Percentiles rank a stretch among this genome's conserved stretches.
phyloP scores from a whole-genome alignment of 805 yeast species.

The Kluyveromyces lactis region DNA sequence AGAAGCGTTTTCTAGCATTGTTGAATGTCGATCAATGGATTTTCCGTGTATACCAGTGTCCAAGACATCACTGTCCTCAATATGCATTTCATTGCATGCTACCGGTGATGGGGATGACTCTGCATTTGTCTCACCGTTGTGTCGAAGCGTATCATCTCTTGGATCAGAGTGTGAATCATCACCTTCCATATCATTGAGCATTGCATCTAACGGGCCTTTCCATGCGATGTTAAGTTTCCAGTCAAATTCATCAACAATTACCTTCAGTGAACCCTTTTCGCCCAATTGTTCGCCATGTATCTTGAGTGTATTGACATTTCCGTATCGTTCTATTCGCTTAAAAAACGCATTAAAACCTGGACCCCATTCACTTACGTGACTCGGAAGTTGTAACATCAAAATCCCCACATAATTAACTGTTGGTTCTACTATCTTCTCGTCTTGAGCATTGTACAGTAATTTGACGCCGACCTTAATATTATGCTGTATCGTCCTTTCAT shows the following conservation, averaged over 20 bases:
- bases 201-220: constrained; percentile 27
- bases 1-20: constrained; percentile 13
- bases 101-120: neutral
- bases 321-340: constrained; percentile 59
- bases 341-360: constrained; percentile 43
- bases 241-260: constrained; percentile 25
- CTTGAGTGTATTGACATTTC: constrained; percentile 41
- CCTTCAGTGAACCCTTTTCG: constrained; percentile 10
- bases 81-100: constrained; percentile 10
- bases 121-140: neutral
- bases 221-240: constrained; percentile 28
- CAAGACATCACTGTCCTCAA: constrained; percentile 20
- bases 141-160: neutral
- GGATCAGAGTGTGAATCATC: neutral
- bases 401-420: constrained; percentile 46
- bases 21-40: constrained; percentile 14
- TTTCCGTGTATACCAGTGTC: neutral
- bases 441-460: constrained; percentile 47
- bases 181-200: constrained; percentile 6
- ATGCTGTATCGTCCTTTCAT: constrained; percentile 41
- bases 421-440: constrained; percentile 54
- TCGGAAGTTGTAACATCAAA: constrained; percentile 41
- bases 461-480: constrained; percentile 66
- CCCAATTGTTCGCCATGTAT: constrained; percentile 33
- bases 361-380: constrained; percentile 23